These are phyloP conservation scores for Pulicaria dysenterica DNA, from an alignment of 129 eudicot genomes.

Conservation along the genomic window DNA sequence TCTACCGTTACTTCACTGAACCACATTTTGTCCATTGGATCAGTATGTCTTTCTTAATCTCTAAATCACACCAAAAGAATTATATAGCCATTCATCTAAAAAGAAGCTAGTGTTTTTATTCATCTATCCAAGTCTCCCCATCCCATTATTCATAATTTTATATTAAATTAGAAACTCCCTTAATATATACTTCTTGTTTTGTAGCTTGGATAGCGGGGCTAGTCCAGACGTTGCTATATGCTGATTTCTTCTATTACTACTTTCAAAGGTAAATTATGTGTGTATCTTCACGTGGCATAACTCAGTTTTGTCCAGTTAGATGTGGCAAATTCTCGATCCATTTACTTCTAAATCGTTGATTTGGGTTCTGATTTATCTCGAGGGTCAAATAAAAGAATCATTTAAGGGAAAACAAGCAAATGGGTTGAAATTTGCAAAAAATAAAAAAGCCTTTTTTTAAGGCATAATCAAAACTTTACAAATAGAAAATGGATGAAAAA, in stretches of 20 bases:
- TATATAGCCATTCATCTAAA: slow-evolving; percentile 1
- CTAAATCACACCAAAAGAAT: not conserved
- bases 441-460: not conserved
- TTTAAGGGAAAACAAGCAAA: not conserved
- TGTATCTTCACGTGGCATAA: too few species aligned
- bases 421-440: not conserved
- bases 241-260: slow-evolving; percentile 96
- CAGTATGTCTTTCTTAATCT: slow-evolving; percentile 39
- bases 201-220: slow-evolving; percentile 91
- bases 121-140: too few species aligned
- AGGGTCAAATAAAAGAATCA: slow-evolving; percentile 5
- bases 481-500: not conserved
- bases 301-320: not conserved
- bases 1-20: slow-evolving; percentile 92
- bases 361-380: not conserved
- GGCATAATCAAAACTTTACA: not conserved
- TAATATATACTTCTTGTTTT: slow-evolving; percentile 12
- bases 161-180: slow-evolving; percentile 1
- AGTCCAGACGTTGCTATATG: slow-evolving; percentile 82
- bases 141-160: too few species aligned
- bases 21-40: slow-evolving; percentile 91
- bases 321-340: not conserved
- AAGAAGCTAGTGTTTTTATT: not conserved
- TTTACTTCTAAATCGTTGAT: not conserved
- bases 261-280: slow-evolving; percentile 67